Conservation (phyloP, 1,284 basidiomycete genomes). For the Meira nashicola region DNA sequence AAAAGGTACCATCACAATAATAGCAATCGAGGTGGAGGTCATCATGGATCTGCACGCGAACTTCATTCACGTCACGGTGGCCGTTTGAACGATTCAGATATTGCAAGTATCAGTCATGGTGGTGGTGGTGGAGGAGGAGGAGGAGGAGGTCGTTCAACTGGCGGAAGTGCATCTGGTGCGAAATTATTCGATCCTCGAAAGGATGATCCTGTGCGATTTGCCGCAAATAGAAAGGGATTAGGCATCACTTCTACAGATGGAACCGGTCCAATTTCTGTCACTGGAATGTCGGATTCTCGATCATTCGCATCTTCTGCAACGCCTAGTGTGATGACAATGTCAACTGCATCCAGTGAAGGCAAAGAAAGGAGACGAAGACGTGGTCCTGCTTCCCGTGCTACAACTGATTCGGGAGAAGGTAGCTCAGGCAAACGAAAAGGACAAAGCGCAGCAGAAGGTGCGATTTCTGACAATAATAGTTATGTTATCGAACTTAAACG, state of each 20-base stretch:
- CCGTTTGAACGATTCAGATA: not conserved
- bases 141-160: not conserved
- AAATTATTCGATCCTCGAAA: constrained; percentile 71
- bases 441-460: not conserved
- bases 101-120: not conserved
- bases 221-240: constrained; percentile 19
- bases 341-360: constrained; percentile 14
- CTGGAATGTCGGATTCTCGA: not conserved
- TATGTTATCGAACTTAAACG: constrained; percentile 72
- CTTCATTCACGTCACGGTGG: too few relatives aligned
- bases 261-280: not conserved
- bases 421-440: constrained; percentile 25
- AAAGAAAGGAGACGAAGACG: constrained; percentile 8
- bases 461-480: constrained; percentile 58
- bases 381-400: constrained; percentile 4
- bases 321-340: constrained; percentile 2
- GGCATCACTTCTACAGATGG: not conserved
- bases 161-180: constrained; percentile 11
- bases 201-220: constrained; percentile 68
- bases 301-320: constrained; percentile 1
- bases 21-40: not conserved
- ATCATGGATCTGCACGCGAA: not conserved
- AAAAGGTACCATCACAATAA: constrained; percentile 4
- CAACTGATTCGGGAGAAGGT: not conserved
- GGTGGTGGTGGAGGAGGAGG: not conserved